Percentiles rank a stretch among this genome's conserved stretches.
Conservation (phyloP, 83 land plant species). For the Larix sibirica region DNA sequence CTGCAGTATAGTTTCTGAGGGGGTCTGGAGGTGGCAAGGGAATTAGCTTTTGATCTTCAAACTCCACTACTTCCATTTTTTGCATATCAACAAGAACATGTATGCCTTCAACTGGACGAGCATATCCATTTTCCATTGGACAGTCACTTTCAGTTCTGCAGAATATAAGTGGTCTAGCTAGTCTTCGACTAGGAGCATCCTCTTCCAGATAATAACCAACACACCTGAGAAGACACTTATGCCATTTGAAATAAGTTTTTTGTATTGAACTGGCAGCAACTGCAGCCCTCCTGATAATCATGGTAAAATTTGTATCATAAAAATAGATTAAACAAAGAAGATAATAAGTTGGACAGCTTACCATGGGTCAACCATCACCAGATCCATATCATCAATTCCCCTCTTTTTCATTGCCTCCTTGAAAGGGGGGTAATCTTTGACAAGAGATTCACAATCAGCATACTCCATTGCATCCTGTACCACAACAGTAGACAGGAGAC, state of each 20-base stretch:
- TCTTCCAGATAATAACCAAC: constrained; percentile 88
- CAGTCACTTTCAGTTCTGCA: constrained; percentile 98
- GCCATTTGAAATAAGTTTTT: background rate
- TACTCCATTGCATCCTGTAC: constrained; percentile 96
- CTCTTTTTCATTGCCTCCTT: constrained; percentile 95
- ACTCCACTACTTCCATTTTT: constrained; percentile 87
- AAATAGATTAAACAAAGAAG: background rate
- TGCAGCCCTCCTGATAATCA: background rate
- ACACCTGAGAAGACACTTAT: constrained; percentile 67
- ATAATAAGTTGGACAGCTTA: constrained; percentile 22
- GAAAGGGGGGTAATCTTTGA: constrained; percentile 82
- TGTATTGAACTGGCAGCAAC: background rate
- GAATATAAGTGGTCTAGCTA: constrained; percentile 95
- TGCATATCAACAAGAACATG: constrained; percentile 93
- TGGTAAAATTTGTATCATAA: background rate
- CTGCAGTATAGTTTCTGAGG: constrained; percentile 90
- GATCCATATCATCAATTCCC: constrained; percentile 97
- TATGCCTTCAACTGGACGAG: constrained; percentile 98
- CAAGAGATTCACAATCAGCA: constrained; percentile 96
- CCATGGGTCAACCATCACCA: constrained; percentile 99
- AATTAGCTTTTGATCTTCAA: constrained; percentile 87
- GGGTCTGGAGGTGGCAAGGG: constrained; percentile 99
- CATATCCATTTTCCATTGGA: constrained; percentile 99
- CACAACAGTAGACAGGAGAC: background rate
- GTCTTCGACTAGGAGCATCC: constrained; percentile 93